Percentiles rank a stretch among this genome's conserved stretches.
Conservation (phyloP, 257 asterid genomes). For the Lithospermum erythrorhizon region DNA sequence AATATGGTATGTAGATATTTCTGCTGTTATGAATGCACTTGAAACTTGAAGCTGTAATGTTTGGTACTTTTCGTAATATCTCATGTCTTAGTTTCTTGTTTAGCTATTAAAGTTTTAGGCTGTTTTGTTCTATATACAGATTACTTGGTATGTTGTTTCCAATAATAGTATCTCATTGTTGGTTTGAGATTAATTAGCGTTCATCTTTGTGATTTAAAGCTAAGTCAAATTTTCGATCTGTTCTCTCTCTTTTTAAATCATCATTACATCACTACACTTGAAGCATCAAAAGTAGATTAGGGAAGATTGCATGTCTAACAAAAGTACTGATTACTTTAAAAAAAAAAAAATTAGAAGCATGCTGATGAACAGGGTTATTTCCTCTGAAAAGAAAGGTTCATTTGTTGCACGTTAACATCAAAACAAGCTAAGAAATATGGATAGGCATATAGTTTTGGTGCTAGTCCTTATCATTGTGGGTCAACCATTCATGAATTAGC, state of each 20-base stretch:
- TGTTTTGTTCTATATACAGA: too few species aligned
- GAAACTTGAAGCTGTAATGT: neutral
- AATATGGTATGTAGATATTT: constrained; percentile 23
- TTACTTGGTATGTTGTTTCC: too few species aligned
- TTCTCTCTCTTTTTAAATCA: neutral
- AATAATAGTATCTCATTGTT: too few species aligned
- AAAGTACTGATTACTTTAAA: too few species aligned
- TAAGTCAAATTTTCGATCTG: neutral
- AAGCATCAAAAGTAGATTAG: too few species aligned
- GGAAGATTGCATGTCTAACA: too few species aligned
- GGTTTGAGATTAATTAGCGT: too few species aligned
- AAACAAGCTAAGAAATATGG: constrained; percentile 9
- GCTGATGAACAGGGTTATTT: too few species aligned
- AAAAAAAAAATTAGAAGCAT: too few species aligned
- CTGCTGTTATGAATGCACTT: neutral
- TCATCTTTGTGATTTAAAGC: too few species aligned
- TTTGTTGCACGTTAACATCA: constrained; percentile 3
- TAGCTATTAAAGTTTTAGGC: too few species aligned
- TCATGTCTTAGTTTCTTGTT: too few species aligned
- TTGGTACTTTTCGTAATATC: neutral
- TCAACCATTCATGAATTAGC: neutral
- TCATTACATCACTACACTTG: neutral
- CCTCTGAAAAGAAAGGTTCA: neutral
- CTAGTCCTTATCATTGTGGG: constrained; percentile 21
- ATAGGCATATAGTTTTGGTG: constrained; percentile 24